Evolutionary conservation across 129 eudicot species (phyloP).

Genomic region (Oenanthe sinensis): DNA sequence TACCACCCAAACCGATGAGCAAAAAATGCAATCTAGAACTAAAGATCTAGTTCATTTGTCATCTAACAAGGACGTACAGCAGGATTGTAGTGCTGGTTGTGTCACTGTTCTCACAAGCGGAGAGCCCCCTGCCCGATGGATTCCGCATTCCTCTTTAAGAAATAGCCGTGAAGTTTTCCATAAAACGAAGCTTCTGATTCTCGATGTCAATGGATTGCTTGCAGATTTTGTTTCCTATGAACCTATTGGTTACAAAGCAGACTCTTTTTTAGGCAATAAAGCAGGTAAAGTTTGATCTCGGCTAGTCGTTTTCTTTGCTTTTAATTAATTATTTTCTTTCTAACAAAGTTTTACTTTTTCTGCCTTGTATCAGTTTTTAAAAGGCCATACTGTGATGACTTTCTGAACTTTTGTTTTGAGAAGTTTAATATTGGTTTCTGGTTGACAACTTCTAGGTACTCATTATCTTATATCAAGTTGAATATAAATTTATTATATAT

Average conservation of each 20-base stretch:
- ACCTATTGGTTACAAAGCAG: slow-evolving; percentile 28
- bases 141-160: slow-evolving; percentile 7
- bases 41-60: slow-evolving; percentile 12
- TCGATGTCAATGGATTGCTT: slow-evolving; percentile 82
- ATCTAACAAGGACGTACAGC: slow-evolving; percentile 6
- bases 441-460: slow-evolving; percentile 72
- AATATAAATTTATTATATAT: not conserved
- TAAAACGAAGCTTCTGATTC: slow-evolving; percentile 77
- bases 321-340: not conserved
- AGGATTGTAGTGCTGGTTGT: slow-evolving; percentile 10
- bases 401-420: slow-evolving; percentile 77
- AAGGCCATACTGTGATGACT: slow-evolving; percentile 87
- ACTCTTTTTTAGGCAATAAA: slow-evolving; percentile 40
- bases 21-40: slow-evolving; percentile 12
- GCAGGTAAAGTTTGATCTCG: slow-evolving; percentile 35
- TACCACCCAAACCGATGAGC: not conserved
- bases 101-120: slow-evolving; percentile 1
- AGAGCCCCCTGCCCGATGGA: not conserved
- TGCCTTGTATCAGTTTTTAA: slow-evolving; percentile 50
- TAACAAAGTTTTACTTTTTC: slow-evolving; percentile 16
- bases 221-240: slow-evolving; percentile 49
- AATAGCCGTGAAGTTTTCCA: slow-evolving; percentile 10
- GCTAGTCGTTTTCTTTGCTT: not conserved
- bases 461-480: not conserved
- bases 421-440: slow-evolving; percentile 69